phyloP scores from a whole-genome alignment of 805 yeast genomes.

The Komagataella ulmi region DNA sequence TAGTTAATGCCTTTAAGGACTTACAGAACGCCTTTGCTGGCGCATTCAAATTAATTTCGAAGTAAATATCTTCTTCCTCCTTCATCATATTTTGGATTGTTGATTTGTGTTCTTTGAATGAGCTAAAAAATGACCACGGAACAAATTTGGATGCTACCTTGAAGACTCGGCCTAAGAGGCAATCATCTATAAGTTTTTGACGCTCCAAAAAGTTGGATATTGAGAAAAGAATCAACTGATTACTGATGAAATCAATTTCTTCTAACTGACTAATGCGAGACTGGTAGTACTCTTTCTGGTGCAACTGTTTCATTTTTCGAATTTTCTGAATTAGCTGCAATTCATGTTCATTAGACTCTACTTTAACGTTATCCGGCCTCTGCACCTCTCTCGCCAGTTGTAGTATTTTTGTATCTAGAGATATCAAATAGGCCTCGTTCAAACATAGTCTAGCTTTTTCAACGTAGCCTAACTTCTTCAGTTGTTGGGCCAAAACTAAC shows the following conservation, averaged over 20 bases:
- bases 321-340: background rate
- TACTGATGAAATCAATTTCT: background rate
- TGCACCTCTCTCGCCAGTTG: background rate
- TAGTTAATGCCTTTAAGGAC: background rate
- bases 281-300: background rate
- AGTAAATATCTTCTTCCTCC: background rate
- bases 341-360: background rate
- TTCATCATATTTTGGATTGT: background rate
- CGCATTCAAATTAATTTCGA: background rate
- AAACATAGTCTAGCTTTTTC: background rate
- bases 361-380: background rate
- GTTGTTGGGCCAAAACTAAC: background rate
- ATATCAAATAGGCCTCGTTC: background rate
- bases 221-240: background rate
- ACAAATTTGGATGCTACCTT: background rate
- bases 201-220: background rate
- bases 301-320: background rate
- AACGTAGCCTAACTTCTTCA: background rate
- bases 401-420: background rate
- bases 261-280: background rate
- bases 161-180: background rate
- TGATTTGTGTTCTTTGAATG: background rate
- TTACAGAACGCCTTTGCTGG: background rate
- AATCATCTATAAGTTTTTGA: background rate
- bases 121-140: background rate